These are phyloP conservation scores for Novakomyces olei DNA, from an alignment of 805 yeast species.

Conservation along the genomic window DNA sequence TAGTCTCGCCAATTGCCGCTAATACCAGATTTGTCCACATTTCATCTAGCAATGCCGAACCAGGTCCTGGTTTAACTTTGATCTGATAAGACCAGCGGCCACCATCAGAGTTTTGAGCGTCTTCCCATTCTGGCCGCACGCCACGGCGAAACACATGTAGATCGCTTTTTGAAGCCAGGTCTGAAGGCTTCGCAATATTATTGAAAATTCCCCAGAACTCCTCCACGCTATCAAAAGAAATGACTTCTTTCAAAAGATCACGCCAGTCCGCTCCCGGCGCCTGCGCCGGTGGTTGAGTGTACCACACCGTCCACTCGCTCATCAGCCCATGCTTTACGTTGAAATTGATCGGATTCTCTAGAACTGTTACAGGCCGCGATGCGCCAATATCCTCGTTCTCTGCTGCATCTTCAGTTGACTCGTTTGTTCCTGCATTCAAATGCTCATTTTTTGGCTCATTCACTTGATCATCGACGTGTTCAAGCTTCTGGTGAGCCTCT, in stretches of 20 bases:
- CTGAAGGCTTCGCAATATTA: conserved; percentile 76
- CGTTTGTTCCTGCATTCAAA: no score
- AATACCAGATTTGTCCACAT: conserved; percentile 21
- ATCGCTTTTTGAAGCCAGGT: conserved; percentile 78
- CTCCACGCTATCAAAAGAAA: conserved; percentile 81
- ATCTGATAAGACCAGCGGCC: conserved; percentile 83
- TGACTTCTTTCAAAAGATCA: conserved; percentile 78
- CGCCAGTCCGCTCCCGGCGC: conserved; percentile 61
- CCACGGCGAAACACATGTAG: conserved; percentile 88
- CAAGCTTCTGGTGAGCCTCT: no score
- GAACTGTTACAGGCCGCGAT: no score
- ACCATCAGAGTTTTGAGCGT: conserved; percentile 61
- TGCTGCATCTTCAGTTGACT: no score
- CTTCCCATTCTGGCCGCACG: conserved; percentile 98
- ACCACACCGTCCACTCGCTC: conserved; percentile 90
- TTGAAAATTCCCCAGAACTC: conserved; percentile 97
- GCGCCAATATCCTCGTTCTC: no score
- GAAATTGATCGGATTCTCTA: not conserved
- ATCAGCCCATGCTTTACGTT: conserved; percentile 57
- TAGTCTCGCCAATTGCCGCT: conserved; percentile 85
- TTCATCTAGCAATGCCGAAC: conserved; percentile 61
- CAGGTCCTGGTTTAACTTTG: conserved; percentile 45
- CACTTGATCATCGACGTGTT: no score
- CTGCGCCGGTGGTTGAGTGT: conserved; percentile 75
- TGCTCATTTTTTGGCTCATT: no score